Evolutionary conservation across 1,139 yeast genomes (phyloP).

Genomic region (Dujonia santamariae): DNA sequence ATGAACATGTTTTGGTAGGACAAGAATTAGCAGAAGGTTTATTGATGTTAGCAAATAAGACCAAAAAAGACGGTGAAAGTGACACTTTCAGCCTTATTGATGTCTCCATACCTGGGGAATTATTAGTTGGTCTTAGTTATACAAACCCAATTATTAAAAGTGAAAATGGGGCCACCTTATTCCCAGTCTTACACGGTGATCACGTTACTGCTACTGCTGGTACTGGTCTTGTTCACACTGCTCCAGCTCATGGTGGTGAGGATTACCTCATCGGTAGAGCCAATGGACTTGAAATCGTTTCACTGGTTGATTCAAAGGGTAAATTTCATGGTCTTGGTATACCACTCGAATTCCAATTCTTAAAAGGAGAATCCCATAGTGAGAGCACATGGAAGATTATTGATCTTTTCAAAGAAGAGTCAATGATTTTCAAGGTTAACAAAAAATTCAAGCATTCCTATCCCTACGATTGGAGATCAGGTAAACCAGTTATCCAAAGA

Average conservation of each 20-base stretch:
- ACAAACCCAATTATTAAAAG: slow-evolving; percentile 50
- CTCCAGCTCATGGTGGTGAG: slow-evolving; percentile 97
- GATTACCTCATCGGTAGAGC: slow-evolving; percentile 73
- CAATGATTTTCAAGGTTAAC: slow-evolving; percentile 49
- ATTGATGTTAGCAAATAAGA: slow-evolving; percentile 19
- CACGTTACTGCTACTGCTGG: slow-evolving; percentile 85
- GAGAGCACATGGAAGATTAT: slow-evolving; percentile 31
- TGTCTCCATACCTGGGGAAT: slow-evolving; percentile 37
- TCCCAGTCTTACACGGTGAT: slow-evolving; percentile 71
- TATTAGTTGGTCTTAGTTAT: slow-evolving; percentile 46
- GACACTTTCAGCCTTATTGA: slow-evolving; percentile 15
- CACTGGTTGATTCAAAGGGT: slow-evolving; percentile 81
- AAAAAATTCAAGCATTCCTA: slow-evolving; percentile 71
- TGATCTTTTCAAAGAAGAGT: slow-evolving; percentile 36
- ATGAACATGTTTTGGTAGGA: slow-evolving; percentile 51
- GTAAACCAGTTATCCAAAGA: slow-evolving; percentile 89
- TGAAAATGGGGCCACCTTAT: slow-evolving; percentile 17
- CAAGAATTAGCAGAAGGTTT: slow-evolving; percentile 35
- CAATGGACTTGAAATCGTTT: slow-evolving; percentile 55
- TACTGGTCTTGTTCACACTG: slow-evolving; percentile 94
- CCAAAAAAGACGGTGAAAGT: slow-evolving; percentile 37
- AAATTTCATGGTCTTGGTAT: slow-evolving; percentile 49
- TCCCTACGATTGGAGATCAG: slow-evolving; percentile 97
- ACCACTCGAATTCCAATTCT: slow-evolving; percentile 35
- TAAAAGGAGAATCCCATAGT: slow-evolving; percentile 61